Evolutionary conservation across 225 moss, liverwort and hornwort species (phyloP), one percentile per base, ranked within the genome.

Genomic region (Sphagnum contortum): DNA sequence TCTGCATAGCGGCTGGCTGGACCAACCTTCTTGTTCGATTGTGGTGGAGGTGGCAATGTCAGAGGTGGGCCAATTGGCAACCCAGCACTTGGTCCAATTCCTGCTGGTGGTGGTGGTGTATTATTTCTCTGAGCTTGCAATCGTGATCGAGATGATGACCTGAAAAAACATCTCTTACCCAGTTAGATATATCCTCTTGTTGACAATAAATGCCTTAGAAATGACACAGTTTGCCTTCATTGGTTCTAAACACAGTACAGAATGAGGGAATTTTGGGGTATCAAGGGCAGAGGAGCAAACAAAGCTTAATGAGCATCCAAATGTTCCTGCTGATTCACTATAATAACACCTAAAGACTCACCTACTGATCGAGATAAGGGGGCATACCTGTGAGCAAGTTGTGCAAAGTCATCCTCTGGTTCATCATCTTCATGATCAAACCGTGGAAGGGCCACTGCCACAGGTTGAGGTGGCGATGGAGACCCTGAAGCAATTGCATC

Each of bases 401-500:
- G 70, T 13, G 66, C 76, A 74, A 77, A 74, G 57, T 90, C 86
- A 71, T 90, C 96, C 48, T 79, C 68, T 50, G 69, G 57, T 70
- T 74, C 76, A 59, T 80, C 85, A 66, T 88, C 83, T 63, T 77
- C 63, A 50, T 77, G 84, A 65, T 71, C 68, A 57, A 62, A 68
- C 44, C 65, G 82, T 66, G 78, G 68, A 55, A 66, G 75, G 45
- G 75, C 74, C 60, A 70, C 75, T 63, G 77, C 56, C 29, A 29
- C 29, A n/a, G 81, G 70, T 14, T 71, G 73, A 67, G 83, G 81
- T 9, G 92, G 87, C 66, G 88, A 59, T 4, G 87, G 74, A 74
- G 90, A 76, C 70, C 90, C 92, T 61, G 92, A 88, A 8, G 84
- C 74, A 74, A 92, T 81, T 48, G 90, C 83, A 68, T 96, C 92